Evolutionary conservation across 2,329 filamentous ascomycete genomes (phyloP).

Genomic region (Lasiodiplodia sp.): DNA sequence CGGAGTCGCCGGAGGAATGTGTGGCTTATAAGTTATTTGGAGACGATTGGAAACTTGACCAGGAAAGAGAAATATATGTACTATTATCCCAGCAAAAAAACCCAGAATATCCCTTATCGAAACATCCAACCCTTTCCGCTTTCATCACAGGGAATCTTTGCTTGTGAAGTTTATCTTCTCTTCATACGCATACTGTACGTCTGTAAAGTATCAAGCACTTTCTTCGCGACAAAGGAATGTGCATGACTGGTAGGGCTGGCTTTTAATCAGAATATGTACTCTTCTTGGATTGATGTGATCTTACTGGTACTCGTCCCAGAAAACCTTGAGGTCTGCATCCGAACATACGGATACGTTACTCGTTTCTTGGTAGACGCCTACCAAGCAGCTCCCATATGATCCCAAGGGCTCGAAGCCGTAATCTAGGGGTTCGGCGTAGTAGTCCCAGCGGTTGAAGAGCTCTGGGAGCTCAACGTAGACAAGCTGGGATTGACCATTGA

Average conservation of each 20-base stretch:
- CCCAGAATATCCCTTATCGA: too few species aligned
- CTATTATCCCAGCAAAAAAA: too few species aligned
- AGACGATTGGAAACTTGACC: too few species aligned
- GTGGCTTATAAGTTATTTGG: too few species aligned
- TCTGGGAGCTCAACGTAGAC: neutral
- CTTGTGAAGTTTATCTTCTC: neutral
- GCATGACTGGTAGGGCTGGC: neutral
- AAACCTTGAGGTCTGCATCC: neutral
- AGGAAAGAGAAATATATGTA: too few species aligned
- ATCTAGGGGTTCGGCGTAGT: neutral
- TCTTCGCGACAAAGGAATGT: neutral
- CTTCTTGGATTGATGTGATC: neutral
- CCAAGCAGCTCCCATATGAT: conserved; percentile 1
- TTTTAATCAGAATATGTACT: neutral
- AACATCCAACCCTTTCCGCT: too few species aligned
- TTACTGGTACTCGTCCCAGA: conserved; percentile 8
- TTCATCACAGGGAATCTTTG: too few species aligned
- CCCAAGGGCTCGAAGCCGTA: neutral
- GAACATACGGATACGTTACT: neutral
- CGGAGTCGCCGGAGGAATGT: too few species aligned
- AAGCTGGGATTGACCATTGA: neutral
- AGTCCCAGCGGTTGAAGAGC: neutral
- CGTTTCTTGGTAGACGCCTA: neutral
- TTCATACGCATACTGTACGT: neutral
- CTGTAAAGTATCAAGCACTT: neutral